Conservation (phyloP, 768 basidiomycete genomes). For the Porphyrellus cyaneotinctus region DNA sequence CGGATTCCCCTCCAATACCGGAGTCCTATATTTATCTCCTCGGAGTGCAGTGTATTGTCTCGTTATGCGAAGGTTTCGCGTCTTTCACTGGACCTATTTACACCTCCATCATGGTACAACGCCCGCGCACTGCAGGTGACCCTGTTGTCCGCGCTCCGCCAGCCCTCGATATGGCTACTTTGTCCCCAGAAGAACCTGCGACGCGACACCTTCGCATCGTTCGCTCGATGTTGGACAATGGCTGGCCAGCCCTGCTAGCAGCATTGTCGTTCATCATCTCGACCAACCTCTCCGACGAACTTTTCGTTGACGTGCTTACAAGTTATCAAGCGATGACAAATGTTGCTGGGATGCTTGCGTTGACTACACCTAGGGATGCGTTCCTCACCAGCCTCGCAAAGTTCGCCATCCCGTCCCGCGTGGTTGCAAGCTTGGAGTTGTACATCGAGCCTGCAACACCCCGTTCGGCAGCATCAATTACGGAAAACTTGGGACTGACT, state of each 20-base stretch:
- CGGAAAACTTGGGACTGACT: slow-evolving; percentile 66
- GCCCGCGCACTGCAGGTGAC: slow-evolving; percentile 58
- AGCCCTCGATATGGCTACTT: slow-evolving; percentile 57
- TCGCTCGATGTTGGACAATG: slow-evolving; percentile 74
- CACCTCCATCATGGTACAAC: slow-evolving; percentile 62
- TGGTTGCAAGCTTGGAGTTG: slow-evolving; percentile 80
- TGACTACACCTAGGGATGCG: slow-evolving; percentile 86
- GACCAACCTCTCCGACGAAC: slow-evolving; percentile 87
- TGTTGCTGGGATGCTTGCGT: slow-evolving; percentile 83
- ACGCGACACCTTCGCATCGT: slow-evolving; percentile 60
- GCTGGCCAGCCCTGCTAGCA: slow-evolving; percentile 92
- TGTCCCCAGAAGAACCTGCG: slow-evolving; percentile 51
- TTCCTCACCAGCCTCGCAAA: slow-evolving; percentile 90
- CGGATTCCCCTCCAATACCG: slow-evolving; percentile 89
- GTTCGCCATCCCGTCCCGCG: slow-evolving; percentile 84
- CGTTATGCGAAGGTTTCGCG: slow-evolving; percentile 83
- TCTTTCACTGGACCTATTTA: slow-evolving; percentile 74
- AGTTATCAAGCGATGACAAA: slow-evolving; percentile 83
- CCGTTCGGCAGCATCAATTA: slow-evolving; percentile 51
- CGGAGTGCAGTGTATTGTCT: slow-evolving; percentile 81
- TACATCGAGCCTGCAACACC: slow-evolving; percentile 53
- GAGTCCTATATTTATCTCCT: slow-evolving; percentile 93
- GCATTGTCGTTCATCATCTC: slow-evolving; percentile 85
- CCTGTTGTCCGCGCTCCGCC: slow-evolving; percentile 67
- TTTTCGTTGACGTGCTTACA: slow-evolving; percentile 82